Evolutionary conservation across 768 basidiomycete species (phyloP).

Genomic region (Rhizopogon roseolus): DNA sequence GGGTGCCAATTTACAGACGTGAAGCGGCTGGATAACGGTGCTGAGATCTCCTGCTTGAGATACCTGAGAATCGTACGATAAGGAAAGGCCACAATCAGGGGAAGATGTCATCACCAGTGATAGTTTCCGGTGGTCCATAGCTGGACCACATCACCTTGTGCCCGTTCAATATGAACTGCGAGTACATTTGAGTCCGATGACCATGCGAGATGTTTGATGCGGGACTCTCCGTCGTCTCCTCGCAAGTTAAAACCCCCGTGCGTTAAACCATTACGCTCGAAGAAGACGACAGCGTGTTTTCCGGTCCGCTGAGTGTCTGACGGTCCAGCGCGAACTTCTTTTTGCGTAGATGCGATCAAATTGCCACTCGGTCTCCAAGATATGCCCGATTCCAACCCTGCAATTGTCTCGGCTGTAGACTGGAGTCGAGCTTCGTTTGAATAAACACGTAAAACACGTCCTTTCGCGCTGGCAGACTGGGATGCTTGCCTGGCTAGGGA

Average conservation of each 20-base stretch:
- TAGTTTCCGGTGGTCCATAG: constrained; percentile 95
- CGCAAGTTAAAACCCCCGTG: constrained; percentile 83
- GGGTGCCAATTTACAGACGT: constrained; percentile 85
- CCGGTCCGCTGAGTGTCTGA: constrained; percentile 62
- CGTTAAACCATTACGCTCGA: constrained; percentile 90
- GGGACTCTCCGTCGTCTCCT: constrained; percentile 56
- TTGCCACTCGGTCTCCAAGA: constrained; percentile 90
- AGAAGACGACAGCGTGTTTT: constrained; percentile 85
- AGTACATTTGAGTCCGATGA: constrained; percentile 85
- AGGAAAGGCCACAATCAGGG: background rate
- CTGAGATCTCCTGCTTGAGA: constrained; percentile 82
- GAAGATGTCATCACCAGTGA: constrained; percentile 59
- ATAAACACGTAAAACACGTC: constrained; percentile 25
- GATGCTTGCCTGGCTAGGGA: constrained; percentile 45
- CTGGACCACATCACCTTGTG: constrained; percentile 77
- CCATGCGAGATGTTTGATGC: constrained; percentile 76
- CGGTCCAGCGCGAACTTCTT: constrained; percentile 69
- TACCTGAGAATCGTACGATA: constrained; percentile 51
- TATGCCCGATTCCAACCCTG: constrained; percentile 75
- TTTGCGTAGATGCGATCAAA: constrained; percentile 75
- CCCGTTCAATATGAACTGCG: constrained; percentile 76
- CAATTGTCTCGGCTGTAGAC: constrained; percentile 78
- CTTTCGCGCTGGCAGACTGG: constrained; percentile 17
- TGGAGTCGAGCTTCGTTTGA: constrained; percentile 57
- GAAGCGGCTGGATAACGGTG: constrained; percentile 51